Evolutionary conservation across 2,329 filamentous ascomycete genomes (phyloP).

Genomic region (Xylariales sp.): DNA sequence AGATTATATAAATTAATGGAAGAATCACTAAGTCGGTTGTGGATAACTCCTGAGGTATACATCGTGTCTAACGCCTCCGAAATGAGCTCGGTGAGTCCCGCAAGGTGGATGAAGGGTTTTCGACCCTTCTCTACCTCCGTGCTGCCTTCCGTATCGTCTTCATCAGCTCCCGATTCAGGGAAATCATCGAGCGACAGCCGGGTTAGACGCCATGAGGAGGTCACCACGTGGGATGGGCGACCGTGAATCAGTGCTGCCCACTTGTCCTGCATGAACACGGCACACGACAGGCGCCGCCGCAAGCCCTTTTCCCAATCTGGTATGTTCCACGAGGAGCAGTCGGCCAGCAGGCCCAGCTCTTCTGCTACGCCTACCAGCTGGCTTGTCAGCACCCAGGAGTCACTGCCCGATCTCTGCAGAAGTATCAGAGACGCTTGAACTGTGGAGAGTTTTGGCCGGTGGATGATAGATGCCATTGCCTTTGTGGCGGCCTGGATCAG

Average conservation of each 20-base stretch:
- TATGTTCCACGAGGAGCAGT: conserved; percentile 52
- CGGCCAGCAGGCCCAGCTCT: conserved; percentile 49
- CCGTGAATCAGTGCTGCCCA: conserved; percentile 51
- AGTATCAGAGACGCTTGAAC: conserved; percentile 38
- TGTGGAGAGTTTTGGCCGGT: conserved; percentile 35
- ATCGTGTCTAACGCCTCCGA: no score
- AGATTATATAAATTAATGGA: no score
- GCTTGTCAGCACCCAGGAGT: conserved; percentile 34
- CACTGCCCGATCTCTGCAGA: conserved; percentile 30
- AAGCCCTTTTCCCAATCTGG: conserved; percentile 53
- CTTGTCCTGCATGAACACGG: conserved; percentile 56
- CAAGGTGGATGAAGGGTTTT: no score
- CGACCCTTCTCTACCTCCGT: no score
- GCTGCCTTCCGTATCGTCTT: no score
- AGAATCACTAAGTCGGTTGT: no score
- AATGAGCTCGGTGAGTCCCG: no score
- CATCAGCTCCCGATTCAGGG: no score
- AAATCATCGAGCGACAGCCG: no score
- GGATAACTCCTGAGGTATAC: no score
- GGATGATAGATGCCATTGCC: conserved; percentile 26
- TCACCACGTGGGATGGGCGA: conserved; percentile 48
- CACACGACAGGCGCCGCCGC: conserved; percentile 55
- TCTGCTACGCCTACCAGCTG: conserved; percentile 46
- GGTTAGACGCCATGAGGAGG: no score
- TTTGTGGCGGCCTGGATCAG: conserved; percentile 27